Percentiles rank a stretch among this genome's conserved stretches.
Evolutionary conservation across 768 basidiomycete species (phyloP).

Genomic region (Mycena capillaripes): DNA sequence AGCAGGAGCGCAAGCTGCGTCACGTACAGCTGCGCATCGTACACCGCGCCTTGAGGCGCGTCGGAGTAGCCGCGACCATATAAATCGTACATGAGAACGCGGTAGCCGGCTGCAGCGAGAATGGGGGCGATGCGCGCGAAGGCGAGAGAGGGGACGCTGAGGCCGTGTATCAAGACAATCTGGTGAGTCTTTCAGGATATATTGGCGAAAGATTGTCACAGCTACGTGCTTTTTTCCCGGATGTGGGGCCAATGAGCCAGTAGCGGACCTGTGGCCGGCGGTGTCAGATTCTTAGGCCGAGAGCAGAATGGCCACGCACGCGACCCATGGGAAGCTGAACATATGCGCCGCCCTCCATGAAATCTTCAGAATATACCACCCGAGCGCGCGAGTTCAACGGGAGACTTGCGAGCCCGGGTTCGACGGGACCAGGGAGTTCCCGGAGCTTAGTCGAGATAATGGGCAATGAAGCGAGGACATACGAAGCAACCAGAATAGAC

Average conservation of each 20-base stretch:
- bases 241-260: conserved; percentile 65
- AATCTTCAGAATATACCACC: conserved; percentile 63
- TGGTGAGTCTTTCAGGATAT: conserved; percentile 31
- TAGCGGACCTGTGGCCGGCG: conserved; percentile 57
- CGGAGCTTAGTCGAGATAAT: not conserved
- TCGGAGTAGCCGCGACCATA: conserved; percentile 73
- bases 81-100: conserved; percentile 68
- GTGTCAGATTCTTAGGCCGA: not conserved
- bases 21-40: conserved; percentile 60
- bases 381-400: conserved; percentile 22
- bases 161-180: conserved; percentile 67
- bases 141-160: conserved; percentile 63
- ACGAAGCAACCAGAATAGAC: not conserved
- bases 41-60: conserved; percentile 59
- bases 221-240: conserved; percentile 56
- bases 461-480: not conserved
- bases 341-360: conserved; percentile 59
- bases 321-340: conserved; percentile 60
- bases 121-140: conserved; percentile 65
- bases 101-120: conserved; percentile 61
- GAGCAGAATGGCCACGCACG: conserved; percentile 42
- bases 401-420: conserved; percentile 19
- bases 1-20: conserved; percentile 69
- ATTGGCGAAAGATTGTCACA: not conserved
- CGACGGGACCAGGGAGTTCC: not conserved